Evolutionary conservation across 2,329 filamentous ascomycete genomes (phyloP).

Genomic region (Tolypocladium capitatum): DNA sequence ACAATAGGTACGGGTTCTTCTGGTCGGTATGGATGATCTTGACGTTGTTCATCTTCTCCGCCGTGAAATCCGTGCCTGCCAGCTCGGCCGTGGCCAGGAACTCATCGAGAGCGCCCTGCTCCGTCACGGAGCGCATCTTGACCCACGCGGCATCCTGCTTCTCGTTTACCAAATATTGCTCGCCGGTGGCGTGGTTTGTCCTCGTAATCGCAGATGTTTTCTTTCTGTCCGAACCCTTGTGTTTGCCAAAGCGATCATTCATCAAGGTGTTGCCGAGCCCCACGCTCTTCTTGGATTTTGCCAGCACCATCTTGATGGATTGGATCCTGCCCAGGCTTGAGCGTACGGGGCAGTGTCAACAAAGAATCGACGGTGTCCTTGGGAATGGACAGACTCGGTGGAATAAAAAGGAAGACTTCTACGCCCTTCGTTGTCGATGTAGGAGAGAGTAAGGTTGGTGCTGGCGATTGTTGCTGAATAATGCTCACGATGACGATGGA

Average conservation of each 20-base stretch:
- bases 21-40: conserved; percentile 97
- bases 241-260: conserved; percentile 96
- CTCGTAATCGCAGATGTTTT: conserved; percentile 47
- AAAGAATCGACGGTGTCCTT: background rate
- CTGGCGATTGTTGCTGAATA: conserved; percentile 18
- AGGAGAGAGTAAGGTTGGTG: conserved; percentile 5
- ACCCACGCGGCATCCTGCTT: conserved; percentile 90
- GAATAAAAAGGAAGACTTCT: too few species aligned
- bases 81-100: conserved; percentile 92
- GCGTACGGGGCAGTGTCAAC: background rate
- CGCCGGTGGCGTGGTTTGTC: conserved; percentile 67
- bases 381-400: background rate
- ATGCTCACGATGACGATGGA: conserved; percentile 29
- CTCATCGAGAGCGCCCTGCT: conserved; percentile 92
- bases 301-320: conserved; percentile 43
- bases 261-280: conserved; percentile 95
- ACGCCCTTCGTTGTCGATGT: background rate
- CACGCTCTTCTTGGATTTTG: conserved; percentile 91
- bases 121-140: conserved; percentile 97
- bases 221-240: conserved; percentile 73
- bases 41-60: conserved; percentile 97
- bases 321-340: conserved; percentile 1
- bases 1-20: conserved; percentile 86
- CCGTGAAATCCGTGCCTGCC: conserved; percentile 96
- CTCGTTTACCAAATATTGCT: conserved; percentile 85